These are phyloP conservation scores for Geranium incanum DNA, from an alignment of 441 rosid genomes.

Conservation along the genomic window DNA sequence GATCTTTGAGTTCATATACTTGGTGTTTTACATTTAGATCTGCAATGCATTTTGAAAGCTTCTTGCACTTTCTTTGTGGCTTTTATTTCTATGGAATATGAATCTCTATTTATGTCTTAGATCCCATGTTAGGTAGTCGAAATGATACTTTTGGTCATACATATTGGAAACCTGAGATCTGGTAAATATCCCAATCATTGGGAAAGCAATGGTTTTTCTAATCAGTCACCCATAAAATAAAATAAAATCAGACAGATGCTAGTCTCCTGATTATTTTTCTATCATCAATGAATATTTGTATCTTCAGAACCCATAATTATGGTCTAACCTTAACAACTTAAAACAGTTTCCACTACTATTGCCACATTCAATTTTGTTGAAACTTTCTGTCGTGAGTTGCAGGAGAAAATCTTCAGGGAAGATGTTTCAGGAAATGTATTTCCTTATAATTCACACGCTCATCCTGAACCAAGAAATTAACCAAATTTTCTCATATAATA, in stretches of 20 bases:
- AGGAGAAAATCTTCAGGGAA: neutral
- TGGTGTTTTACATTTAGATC: neutral
- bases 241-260: neutral
- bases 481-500: neutral
- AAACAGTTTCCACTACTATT: too few species aligned
- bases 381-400: neutral
- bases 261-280: neutral
- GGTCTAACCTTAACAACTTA: too few species aligned
- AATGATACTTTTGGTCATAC: neutral
- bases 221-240: neutral
- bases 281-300: conserved; percentile 1
- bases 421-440: neutral
- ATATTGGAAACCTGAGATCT: neutral
- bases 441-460: neutral
- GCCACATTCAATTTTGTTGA: too few species aligned
- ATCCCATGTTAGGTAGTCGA: neutral
- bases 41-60: neutral
- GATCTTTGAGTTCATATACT: conserved; percentile 1
- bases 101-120: neutral
- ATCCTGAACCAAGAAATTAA: neutral
- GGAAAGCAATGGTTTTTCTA: neutral
- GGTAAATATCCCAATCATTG: neutral
- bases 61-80: neutral
- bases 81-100: neutral
- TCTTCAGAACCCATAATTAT: neutral